These are phyloP conservation scores for Chiua sp. DNA, from an alignment of 1,284 basidiomycete species.

Conservation along the genomic window DNA sequence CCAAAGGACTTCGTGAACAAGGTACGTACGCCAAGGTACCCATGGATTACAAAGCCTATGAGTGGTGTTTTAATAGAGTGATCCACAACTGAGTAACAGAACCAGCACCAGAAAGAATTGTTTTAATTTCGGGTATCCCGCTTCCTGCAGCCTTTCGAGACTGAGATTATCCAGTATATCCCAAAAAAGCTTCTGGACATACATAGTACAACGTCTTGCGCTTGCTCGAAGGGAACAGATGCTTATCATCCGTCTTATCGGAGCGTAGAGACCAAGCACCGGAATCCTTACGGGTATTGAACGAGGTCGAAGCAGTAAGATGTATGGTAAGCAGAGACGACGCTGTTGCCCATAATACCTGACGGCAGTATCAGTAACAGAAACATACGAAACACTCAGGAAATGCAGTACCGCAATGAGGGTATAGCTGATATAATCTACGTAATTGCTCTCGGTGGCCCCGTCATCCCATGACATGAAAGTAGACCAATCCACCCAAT, in stretches of 20 bases:
- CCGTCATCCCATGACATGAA: conserved; percentile 39
- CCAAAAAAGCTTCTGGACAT: conserved; percentile 34
- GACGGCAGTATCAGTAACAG: conserved; percentile 1
- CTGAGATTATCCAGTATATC: conserved; percentile 21
- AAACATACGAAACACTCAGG: not conserved
- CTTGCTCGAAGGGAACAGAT: conserved; percentile 40
- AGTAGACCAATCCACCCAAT: conserved; percentile 80
- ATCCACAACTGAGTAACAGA: conserved; percentile 2
- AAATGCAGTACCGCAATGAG: conserved; percentile 69
- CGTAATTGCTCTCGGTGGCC: conserved; percentile 42
- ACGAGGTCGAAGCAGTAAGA: conserved; percentile 87
- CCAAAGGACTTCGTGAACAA: conserved; percentile 93
- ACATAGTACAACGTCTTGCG: conserved; percentile 87
- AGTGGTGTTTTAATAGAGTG: conserved; percentile 4
- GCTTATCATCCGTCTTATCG: conserved; percentile 31
- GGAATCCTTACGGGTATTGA: conserved; percentile 88
- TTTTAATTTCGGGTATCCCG: conserved; percentile 98
- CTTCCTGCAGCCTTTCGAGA: conserved; percentile 83
- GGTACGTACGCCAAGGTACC: conserved; percentile 91
- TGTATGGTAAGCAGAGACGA: conserved; percentile 86
- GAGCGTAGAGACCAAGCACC: conserved; percentile 67
- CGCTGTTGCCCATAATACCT: conserved; percentile 74
- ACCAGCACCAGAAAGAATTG: conserved; percentile 82
- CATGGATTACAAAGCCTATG: conserved; percentile 95
- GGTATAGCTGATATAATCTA: conserved; percentile 79